These are phyloP conservation scores for Borovskyia barvae DNA, from an alignment of 208 protist species.

Conservation along the genomic window DNA sequence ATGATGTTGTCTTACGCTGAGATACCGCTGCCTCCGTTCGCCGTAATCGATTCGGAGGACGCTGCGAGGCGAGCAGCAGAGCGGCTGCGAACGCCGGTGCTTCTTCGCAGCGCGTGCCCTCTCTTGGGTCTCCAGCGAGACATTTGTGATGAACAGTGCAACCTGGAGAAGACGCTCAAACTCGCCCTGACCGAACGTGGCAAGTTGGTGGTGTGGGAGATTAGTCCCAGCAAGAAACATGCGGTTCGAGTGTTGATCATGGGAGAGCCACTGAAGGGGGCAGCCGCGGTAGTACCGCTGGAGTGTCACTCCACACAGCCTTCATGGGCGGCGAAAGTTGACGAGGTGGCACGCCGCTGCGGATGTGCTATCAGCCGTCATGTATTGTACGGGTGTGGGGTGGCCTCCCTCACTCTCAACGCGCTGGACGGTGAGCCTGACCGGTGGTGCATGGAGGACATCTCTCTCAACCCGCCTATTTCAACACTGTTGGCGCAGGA, in stretches of 20 bases:
- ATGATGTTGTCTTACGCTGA: constrained; percentile 81
- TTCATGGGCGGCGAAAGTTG: constrained; percentile 3
- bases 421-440: constrained; percentile 23
- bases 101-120: constrained; percentile 20
- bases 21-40: constrained; percentile 55
- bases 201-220: constrained; percentile 49
- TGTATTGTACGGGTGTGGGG: constrained; percentile 32
- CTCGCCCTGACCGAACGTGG: constrained; percentile 17
- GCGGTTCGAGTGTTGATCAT: constrained; percentile 15
- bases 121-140: constrained; percentile 3
- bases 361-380: constrained; percentile 18
- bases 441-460: constrained; percentile 44
- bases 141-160: constrained; percentile 2
- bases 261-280: constrained; percentile 20
- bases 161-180: constrained; percentile 2
- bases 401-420: constrained; percentile 25
- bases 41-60: constrained; percentile 27
- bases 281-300: constrained; percentile 14
- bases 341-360: constrained; percentile 10
- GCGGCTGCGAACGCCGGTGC: constrained; percentile 27
- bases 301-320: constrained; percentile 3
- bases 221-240: constrained; percentile 2
- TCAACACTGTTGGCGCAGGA: background rate
- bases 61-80: constrained; percentile 27
- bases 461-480: constrained; percentile 13